Evolutionary conservation across 1,284 basidiomycete species (phyloP).

Genomic region (Xerocomus minutiporus): DNA sequence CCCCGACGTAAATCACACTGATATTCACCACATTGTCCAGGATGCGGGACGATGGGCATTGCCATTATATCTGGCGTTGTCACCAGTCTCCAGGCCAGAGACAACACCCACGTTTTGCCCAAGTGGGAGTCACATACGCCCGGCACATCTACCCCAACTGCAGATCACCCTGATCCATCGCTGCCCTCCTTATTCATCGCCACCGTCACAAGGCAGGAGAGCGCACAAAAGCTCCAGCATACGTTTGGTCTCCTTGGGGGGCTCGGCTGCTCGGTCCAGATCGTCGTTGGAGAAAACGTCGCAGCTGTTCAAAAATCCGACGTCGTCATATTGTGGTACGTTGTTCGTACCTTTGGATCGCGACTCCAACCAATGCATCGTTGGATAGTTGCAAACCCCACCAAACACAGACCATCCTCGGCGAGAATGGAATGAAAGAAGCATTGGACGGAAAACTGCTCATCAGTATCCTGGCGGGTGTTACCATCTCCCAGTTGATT

Average conservation of each 20-base stretch:
- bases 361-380: constrained; percentile 1
- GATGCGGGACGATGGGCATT: constrained; percentile 99
- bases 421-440: constrained; percentile 77
- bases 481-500: constrained; percentile 81
- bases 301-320: constrained; percentile 70
- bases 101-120: constrained; percentile 29
- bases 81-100: constrained; percentile 59
- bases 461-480: constrained; percentile 94
- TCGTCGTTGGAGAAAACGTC: constrained; percentile 70
- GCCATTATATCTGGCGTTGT: constrained; percentile 91
- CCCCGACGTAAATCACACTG: background rate
- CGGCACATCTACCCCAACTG: constrained; percentile 73
- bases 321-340: constrained; percentile 85
- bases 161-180: constrained; percentile 53
- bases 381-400: constrained; percentile 88
- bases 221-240: constrained; percentile 63
- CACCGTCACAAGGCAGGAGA: constrained; percentile 81
- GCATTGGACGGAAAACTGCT: constrained; percentile 88
- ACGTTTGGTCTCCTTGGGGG: constrained; percentile 59
- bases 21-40: constrained; percentile 38
- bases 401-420: constrained; percentile 73
- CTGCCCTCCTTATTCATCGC: constrained; percentile 84
- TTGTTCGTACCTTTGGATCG: constrained; percentile 1
- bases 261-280: constrained; percentile 62
- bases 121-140: constrained; percentile 84